Evolutionary conservation across 2,329 filamentous ascomycete species (phyloP).

Genomic region (Clonostachys solani): DNA sequence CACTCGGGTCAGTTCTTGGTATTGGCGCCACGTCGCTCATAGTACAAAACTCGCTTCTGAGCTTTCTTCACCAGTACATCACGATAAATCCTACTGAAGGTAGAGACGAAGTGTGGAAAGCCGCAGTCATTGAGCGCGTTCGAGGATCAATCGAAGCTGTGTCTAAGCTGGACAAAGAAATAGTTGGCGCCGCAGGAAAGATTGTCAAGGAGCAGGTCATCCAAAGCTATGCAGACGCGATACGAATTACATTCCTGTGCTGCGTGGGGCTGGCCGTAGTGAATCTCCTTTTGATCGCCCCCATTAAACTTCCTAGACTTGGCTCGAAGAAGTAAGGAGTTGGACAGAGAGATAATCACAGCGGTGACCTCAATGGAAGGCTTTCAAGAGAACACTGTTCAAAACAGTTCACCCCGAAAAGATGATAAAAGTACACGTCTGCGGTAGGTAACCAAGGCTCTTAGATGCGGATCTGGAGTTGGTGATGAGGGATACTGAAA

Average conservation of each 20-base stretch:
- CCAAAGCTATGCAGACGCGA: constrained; percentile 45
- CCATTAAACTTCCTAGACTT: constrained; percentile 50
- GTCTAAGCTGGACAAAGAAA: constrained; percentile 25
- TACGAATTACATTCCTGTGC: constrained; percentile 40
- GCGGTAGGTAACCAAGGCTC: too few species aligned
- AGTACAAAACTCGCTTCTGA: constrained; percentile 64
- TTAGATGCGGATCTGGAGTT: too few species aligned
- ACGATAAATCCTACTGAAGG: constrained; percentile 27
- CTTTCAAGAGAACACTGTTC: too few species aligned
- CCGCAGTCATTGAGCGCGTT: constrained; percentile 46
- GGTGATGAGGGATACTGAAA: too few species aligned
- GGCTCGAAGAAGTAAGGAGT: constrained; percentile 30
- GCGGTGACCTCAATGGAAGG: too few species aligned
- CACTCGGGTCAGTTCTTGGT: constrained; percentile 69
- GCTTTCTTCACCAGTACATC: constrained; percentile 55
- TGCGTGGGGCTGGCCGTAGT: constrained; percentile 41
- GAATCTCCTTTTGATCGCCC: constrained; percentile 40
- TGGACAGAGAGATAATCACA: not conserved
- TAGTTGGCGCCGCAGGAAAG: too few species aligned
- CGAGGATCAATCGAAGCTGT: constrained; percentile 52
- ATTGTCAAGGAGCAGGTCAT: constrained; percentile 38
- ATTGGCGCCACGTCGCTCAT: constrained; percentile 67
- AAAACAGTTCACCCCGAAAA: too few species aligned
- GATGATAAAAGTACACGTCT: too few species aligned
- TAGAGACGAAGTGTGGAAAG: constrained; percentile 37